Percentiles rank a stretch among this genome's conserved stretches.
Evolutionary conservation across 2,329 filamentous ascomycete species (phyloP).

Genomic region (Ramularia collo-cygni): DNA sequence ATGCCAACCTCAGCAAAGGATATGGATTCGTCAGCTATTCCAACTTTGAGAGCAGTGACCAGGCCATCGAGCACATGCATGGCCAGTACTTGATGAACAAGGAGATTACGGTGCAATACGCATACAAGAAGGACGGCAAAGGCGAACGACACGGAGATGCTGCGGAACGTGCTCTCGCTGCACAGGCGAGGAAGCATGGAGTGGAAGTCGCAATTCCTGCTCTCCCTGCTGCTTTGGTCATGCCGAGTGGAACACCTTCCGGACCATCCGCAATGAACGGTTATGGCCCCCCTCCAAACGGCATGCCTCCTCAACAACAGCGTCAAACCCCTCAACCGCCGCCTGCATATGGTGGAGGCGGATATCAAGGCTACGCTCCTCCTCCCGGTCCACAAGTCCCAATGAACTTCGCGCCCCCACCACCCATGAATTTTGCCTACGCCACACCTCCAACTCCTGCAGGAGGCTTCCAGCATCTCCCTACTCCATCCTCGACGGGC

Average conservation of each 20-base stretch:
- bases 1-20: constrained; percentile 81
- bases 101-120: constrained; percentile 93
- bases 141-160: constrained; percentile 92
- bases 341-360: constrained; percentile 12
- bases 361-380: constrained; percentile 5
- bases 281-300: constrained; percentile 30
- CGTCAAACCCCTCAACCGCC: constrained; percentile 16
- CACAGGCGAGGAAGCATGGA: constrained; percentile 89
- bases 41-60: constrained; percentile 89
- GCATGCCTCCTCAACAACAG: constrained; percentile 26
- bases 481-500: constrained; percentile 11
- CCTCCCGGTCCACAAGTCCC: too few relatives aligned
- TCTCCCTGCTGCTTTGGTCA: constrained; percentile 66
- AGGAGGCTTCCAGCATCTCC: constrained; percentile 11
- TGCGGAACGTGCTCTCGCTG: constrained; percentile 84
- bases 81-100: constrained; percentile 97
- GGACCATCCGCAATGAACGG: constrained; percentile 32
- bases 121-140: constrained; percentile 98
- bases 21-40: constrained; percentile 94
- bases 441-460: not conserved
- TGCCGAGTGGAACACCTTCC: constrained; percentile 33
- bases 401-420: constrained; percentile 12
- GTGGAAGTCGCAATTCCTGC: constrained; percentile 75
- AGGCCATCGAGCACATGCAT: constrained; percentile 86
- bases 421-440: constrained; percentile 4